Evolutionary conservation across 371 early-diverging fungal species (phyloP).

Genomic region (Rhizopus stolonifer): DNA sequence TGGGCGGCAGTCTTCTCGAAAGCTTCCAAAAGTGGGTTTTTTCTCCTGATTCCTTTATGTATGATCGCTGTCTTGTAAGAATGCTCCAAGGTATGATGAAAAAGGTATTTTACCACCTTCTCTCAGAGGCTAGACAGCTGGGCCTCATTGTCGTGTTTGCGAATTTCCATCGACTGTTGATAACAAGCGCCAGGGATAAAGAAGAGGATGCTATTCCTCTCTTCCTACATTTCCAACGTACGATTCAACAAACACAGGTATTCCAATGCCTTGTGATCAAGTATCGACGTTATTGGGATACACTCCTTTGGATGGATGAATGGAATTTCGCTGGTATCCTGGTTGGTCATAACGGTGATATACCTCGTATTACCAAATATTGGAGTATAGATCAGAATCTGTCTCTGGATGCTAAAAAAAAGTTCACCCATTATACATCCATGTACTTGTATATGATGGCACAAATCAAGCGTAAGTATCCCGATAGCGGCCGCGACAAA

Average conservation of each 20-base stretch:
- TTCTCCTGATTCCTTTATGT: conserved; percentile 69
- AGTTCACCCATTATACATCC: conserved; percentile 51
- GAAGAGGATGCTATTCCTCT: conserved; percentile 72
- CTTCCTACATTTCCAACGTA: conserved; percentile 66
- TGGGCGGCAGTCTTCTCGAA: conserved; percentile 68
- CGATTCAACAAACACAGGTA: conserved; percentile 68
- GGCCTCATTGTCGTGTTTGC: conserved; percentile 82
- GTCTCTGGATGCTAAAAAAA: conserved; percentile 68
- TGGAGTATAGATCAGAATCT: conserved; percentile 91
- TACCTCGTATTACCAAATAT: conserved; percentile 33
- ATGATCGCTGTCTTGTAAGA: conserved; percentile 83
- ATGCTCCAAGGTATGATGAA: conserved; percentile 86
- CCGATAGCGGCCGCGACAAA: conserved; percentile 12
- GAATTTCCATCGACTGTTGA: conserved; percentile 74
- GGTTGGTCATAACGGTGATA: conserved; percentile 2
- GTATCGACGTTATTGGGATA: conserved; percentile 71
- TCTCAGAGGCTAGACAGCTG: conserved; percentile 74
- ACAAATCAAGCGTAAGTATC: conserved; percentile 11
- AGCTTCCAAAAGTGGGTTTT: conserved; percentile 90
- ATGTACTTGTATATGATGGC: too few species aligned
- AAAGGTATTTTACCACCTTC: conserved; percentile 80
- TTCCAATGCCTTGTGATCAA: conserved; percentile 71
- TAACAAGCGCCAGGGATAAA: conserved; percentile 78
- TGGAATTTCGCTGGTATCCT: conserved; percentile 85
- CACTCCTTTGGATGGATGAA: conserved; percentile 89